Conservation (phyloP, 331 rosid genomes). For the Prunus yedoensis region DNA sequence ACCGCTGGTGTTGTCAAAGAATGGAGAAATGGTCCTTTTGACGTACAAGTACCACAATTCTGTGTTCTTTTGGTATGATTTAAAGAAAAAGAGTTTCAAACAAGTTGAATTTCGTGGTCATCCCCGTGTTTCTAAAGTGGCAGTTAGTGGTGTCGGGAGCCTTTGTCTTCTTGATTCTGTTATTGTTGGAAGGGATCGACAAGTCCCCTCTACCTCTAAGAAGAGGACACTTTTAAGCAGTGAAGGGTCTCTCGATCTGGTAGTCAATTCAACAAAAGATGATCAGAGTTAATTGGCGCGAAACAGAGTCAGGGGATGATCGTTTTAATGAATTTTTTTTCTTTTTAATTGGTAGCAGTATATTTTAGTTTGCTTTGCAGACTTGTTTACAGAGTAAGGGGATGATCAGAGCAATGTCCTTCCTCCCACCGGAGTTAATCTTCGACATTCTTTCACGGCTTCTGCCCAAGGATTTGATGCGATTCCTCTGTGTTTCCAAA, state of each 20-base stretch:
- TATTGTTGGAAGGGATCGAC: background rate
- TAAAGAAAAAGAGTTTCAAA: background rate
- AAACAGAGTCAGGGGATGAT: no score
- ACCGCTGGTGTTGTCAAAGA: background rate
- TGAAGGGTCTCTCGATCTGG: background rate
- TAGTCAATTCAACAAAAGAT: no score
- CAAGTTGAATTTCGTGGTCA: background rate
- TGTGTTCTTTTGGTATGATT: background rate
- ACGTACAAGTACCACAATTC: no score
- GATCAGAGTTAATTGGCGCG: no score
- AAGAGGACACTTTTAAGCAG: background rate
- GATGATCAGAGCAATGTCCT: no score
- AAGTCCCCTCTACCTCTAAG: background rate
- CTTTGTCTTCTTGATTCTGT: background rate
- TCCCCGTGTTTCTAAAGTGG: background rate
- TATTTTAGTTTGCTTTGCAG: no score
- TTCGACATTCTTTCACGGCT: background rate
- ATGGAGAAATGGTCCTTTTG: background rate
- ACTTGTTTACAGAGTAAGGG: no score
- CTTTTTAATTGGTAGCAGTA: no score
- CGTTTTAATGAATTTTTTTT: no score
- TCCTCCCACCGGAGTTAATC: background rate
- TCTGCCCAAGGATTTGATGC: background rate
- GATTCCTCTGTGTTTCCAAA: background rate
- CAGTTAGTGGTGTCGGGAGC: background rate